Evolutionary conservation across 306 rosid species (phyloP), one percentile per base, ranked within the genome.

Genomic region (Quercus variabilis): DNA sequence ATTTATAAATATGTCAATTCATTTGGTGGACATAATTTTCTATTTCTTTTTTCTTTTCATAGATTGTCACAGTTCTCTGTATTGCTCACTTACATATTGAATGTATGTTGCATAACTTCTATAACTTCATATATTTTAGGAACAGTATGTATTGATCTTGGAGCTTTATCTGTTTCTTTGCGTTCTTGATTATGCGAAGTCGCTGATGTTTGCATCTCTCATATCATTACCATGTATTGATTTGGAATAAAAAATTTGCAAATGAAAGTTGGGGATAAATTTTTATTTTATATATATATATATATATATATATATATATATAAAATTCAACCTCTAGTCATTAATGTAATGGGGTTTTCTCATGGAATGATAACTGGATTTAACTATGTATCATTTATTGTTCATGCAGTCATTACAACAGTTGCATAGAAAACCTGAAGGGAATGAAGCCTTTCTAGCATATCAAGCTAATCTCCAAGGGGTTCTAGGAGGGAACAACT

Each of bases 381-480:
- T 67, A 74, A 82, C 79, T 75, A 9, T 51, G 14, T 30, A 28
- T 72, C 5, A 17, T 43, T 75, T 46, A 17, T 76, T 78, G 71
- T 77, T 74, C 62, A 57, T 88, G 85, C 89, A 92, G 98, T 87
- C 93, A 73, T 76, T 91, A 76, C 99, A 90, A 41, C 97, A 92
- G 69, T 86, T 90, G 63, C 91, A 89, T 58, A 87, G 98, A 87
- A 92, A 90, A 83, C 82, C 97, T 78, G 99, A 92, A 85, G 98
- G 97, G 78, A 91, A 81, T 67, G 99, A 95, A 87, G 79, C 95
- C 75, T 79, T 85, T 81, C 64, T 90, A 77, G 87, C 97, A 64
- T 92, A 92, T 85, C 98, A 90, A 78, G 88, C 93, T 69, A 91
- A 87, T 86, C 77, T 84, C 83, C 98, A 88, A 78, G 98, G 98